phyloP scores from a whole-genome alignment of 179 eudicot genomes.

The Amaranthus tricolor region DNA sequence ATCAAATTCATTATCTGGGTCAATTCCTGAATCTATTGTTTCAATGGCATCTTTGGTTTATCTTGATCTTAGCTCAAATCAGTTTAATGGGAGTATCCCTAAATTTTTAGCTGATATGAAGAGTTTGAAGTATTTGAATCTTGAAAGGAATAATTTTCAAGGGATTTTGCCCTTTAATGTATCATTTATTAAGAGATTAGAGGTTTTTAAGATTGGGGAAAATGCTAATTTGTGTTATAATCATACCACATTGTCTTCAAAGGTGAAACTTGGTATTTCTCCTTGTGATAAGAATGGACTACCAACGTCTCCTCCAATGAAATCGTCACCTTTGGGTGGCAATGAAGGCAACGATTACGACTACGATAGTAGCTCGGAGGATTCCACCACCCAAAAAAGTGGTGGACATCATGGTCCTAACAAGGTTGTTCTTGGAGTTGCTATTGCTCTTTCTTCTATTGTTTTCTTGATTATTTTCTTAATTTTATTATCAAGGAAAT shows the following conservation, averaged over 20 bases:
- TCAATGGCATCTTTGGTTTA: constrained; percentile 42
- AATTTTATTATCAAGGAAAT: constrained; percentile 61
- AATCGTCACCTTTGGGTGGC: constrained; percentile 25
- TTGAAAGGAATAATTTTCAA: constrained; percentile 69
- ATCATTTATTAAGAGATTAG: constrained; percentile 55
- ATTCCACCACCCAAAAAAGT: constrained; percentile 28
- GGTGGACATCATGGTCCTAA: constrained; percentile 59
- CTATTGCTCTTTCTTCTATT: constrained; percentile 76
- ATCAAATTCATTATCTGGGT: constrained; percentile 59
- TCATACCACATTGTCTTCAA: constrained; percentile 41
- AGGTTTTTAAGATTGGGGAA: constrained; percentile 61
- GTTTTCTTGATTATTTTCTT: constrained; percentile 77
- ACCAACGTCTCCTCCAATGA: constrained; percentile 64
- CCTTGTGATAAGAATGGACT: constrained; percentile 77
- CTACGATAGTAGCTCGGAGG: constrained; percentile 29
- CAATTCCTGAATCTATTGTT: constrained; percentile 52
- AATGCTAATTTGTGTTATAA: constrained; percentile 79
- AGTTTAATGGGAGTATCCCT: constrained; percentile 71
- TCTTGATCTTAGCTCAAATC: constrained; percentile 79
- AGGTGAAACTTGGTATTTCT: constrained; percentile 78
- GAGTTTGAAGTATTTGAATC: constrained; percentile 64
- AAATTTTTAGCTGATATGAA: constrained; percentile 53
- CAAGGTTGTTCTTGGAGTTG: constrained; percentile 88
- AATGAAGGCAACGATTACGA: constrained; percentile 1
- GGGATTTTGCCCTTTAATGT: constrained; percentile 85